Evolutionary conservation across 768 basidiomycete genomes (phyloP), one percentile per base, ranked within the genome.

Genomic region (Hericium erinaceus): DNA sequence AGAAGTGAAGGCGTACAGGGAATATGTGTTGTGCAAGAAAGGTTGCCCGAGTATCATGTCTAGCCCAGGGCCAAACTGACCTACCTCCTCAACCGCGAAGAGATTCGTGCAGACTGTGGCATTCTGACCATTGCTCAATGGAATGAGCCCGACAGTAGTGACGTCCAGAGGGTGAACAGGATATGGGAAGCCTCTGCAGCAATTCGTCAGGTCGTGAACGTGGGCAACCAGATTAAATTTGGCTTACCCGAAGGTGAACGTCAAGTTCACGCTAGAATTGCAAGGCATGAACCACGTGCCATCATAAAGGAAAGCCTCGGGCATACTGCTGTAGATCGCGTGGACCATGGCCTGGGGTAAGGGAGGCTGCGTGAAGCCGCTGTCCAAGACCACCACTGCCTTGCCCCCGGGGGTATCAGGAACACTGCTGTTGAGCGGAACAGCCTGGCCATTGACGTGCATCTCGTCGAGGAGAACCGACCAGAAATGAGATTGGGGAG

Each of bases 401-500:
- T 51, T 24, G 24, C 49, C 49, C 15, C 10, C 5, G 12, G 49
- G 24, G 12, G 57, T 58, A 4, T 57, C 64, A 0, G 46, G 41
- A n/a, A 67, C 64, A 15, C 54, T 51, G 28, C 64, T 62, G 39
- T 54, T 22, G 20, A 54, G 20, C 15, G 18, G 15, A 20, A 15
- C 18, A 8, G 49, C 22, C 15, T 16, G 20, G 11, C 49, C 49
- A 26, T 51, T 37, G 8, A 51, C 49, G 7, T 51, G 22, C 49
- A 51, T 24, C 24, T 24, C 49, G 13, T 37, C 49, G 7, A 51
- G 24, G 15, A 37, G 22, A 16, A 51, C 20, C 0, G 22, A 24
- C 49, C 49, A 51, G 8, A 37, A 24, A 16, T 12, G 10, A 18
- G 49, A 51, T 7, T 26, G 20, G 15, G 18, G 18, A 18, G 22